These are phyloP conservation scores for Gossypium arboreum DNA, from an alignment of 345 rosid species.

Conservation along the genomic window DNA sequence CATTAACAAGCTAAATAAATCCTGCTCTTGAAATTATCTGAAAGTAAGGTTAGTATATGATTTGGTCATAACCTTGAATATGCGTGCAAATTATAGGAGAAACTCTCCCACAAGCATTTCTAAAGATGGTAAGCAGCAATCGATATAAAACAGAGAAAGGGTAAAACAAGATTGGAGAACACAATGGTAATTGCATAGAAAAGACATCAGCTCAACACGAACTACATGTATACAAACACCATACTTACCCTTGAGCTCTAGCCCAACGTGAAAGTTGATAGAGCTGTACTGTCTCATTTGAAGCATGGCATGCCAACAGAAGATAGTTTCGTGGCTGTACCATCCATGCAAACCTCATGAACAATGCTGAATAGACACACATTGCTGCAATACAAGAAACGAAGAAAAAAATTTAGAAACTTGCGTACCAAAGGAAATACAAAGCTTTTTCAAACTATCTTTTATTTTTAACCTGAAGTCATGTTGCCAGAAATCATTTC, in stretches of 20 bases:
- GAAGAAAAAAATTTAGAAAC: conserved; percentile 11
- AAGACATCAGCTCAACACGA: neutral
- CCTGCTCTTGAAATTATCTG: neutral
- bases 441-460: neutral
- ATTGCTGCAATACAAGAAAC: conserved; percentile 41
- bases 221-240: neutral
- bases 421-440: neutral
- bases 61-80: neutral
- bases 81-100: neutral
- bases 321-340: conserved; percentile 81
- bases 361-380: conserved; percentile 71
- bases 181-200: neutral
- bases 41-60: neutral
- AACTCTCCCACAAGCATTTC: neutral
- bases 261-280: conserved; percentile 93
- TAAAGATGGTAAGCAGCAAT: neutral
- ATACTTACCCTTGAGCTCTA: conserved; percentile 55
- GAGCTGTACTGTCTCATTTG: conserved; percentile 93
- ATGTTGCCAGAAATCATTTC: conserved; percentile 90
- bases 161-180: neutral
- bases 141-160: neutral
- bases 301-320: conserved; percentile 89
- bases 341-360: conserved; percentile 96
- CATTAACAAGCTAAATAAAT: neutral
- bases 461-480: conserved; percentile 50